A percentile compares a stretch with the other conserved stretches of the same genome.
These are phyloP conservation scores for Umbilicus rupestris DNA, from an alignment of 164 flowering plant genomes.

Conservation along the genomic window DNA sequence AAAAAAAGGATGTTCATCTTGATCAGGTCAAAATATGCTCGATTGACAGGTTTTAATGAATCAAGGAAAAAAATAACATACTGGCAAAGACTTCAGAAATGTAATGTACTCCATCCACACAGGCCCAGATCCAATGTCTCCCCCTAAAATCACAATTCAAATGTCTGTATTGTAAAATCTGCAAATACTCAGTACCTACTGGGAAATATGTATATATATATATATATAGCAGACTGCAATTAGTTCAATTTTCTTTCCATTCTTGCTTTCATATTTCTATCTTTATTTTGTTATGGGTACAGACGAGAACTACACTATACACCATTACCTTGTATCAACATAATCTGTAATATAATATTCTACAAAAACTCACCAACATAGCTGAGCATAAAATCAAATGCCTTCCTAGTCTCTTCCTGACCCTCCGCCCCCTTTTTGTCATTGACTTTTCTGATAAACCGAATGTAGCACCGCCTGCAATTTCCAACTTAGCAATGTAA, in stretches of 20 bases:
- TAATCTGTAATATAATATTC: constrained; percentile 1
- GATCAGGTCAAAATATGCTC: not conserved
- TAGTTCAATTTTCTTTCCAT: no score
- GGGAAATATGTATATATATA: no score
- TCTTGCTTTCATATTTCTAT: no score
- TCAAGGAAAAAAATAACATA: constrained; percentile 19
- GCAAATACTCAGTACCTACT: not conserved
- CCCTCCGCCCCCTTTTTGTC: constrained; percentile 85
- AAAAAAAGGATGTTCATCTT: not conserved
- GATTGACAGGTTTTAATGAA: not conserved
- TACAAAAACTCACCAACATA: constrained; percentile 54
- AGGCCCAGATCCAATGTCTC: constrained; percentile 90
- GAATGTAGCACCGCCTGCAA: constrained; percentile 89
- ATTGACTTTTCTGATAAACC: constrained; percentile 78
- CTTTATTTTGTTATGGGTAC: not conserved
- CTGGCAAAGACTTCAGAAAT: constrained; percentile 77
- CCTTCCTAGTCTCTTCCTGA: constrained; percentile 88
- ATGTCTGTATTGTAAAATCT: not conserved
- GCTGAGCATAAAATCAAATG: constrained; percentile 89
- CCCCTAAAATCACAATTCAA: constrained; percentile 40
- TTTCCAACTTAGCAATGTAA: constrained; percentile 14
- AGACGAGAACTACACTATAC: not conserved
- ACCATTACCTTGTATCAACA: not conserved
- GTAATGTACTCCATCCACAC: constrained; percentile 93
- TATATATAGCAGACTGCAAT: not conserved